phyloP scores from a whole-genome alignment of 805 yeast species.

The Hanseniaspora lachancei region DNA sequence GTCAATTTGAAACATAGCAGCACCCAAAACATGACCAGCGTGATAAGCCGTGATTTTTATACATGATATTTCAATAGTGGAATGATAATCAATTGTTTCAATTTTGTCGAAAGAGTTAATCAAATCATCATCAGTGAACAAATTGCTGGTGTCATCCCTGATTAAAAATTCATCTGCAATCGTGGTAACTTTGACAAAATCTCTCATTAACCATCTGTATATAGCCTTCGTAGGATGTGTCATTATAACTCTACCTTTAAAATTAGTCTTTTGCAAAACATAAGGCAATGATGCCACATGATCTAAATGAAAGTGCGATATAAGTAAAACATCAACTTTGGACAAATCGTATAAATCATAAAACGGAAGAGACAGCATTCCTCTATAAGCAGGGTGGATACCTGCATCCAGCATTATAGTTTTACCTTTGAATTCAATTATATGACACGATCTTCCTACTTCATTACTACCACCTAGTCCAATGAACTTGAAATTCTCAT shows the following conservation, averaged over 20 bases:
- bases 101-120: slow-evolving; percentile 76
- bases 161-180: slow-evolving; percentile 32
- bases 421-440: slow-evolving; percentile 81
- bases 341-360: slow-evolving; percentile 90
- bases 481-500: slow-evolving; percentile 47
- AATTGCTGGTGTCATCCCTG: slow-evolving; percentile 32
- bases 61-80: slow-evolving; percentile 89
- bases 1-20: slow-evolving; percentile 93
- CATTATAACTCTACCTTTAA: slow-evolving; percentile 94
- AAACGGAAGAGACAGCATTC: slow-evolving; percentile 82
- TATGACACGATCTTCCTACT: slow-evolving; percentile 93
- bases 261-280: slow-evolving; percentile 92
- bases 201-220: slow-evolving; percentile 86
- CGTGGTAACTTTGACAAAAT: slow-evolving; percentile 80
- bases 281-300: slow-evolving; percentile 97
- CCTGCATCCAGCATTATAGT: slow-evolving; percentile 97
- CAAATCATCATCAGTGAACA: slow-evolving; percentile 85
- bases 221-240: slow-evolving; percentile 98
- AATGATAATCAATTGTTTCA: slow-evolving; percentile 89
- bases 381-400: slow-evolving; percentile 88
- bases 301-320: slow-evolving; percentile 92
- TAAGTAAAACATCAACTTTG: slow-evolving; percentile 69
- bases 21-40: slow-evolving; percentile 99
- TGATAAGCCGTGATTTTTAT: slow-evolving; percentile 93
- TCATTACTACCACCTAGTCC: slow-evolving; percentile 98